Base-by-base conservation (phyloP, 2,329 filamentous ascomycete species). In the Akanthomyces muscarius region DNA sequence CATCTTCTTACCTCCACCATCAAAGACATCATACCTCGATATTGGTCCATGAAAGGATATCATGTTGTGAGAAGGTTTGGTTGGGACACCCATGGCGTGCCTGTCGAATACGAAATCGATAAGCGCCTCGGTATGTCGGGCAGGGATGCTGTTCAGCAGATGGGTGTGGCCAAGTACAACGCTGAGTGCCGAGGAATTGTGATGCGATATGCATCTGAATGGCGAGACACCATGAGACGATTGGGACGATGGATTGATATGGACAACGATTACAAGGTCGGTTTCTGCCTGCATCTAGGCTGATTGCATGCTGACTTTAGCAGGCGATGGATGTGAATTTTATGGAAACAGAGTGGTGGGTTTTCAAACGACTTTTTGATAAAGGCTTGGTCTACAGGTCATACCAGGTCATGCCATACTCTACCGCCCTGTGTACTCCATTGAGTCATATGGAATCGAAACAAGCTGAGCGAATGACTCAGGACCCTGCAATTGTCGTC, bases 1-100 rank as follows among this genome's bases (percentile, higher is more conserved):
- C 92, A 96, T 76, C 79, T 96, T 60, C 83, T 96, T 68, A 90
- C 93, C 47, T 96, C 92, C 25, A 97, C 93, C 57, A 97, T 97
- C 79, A 97, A 97, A 77, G 94, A 97, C 75, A 96, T 97, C 65
- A 96, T 97, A 68, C 92, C 94, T 11, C 83, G 94, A 69, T 97
- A 97, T 77, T 97, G 93, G 91, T 93, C 92, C 56, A 97, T 97
- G 92, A 95, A 96, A 74, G 94, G 94, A 16, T 90, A 88, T 73
- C 90, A 96, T 78, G 93, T 97, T 57, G 91, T 95, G 96, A 75
- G 60, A 13, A 47, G 60, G 33, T 58, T 58, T 23, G 54, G 61
- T 5, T 63, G 54, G 61, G 61, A 63, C 5, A 58, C 91, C 2
- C 91, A 96, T 73, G 91, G 91, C 66, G 83, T 96, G 65, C 91